phyloP scores from a whole-genome alignment of 2,329 filamentous ascomycete genomes.

The Neofusicoccum cordaticola region DNA sequence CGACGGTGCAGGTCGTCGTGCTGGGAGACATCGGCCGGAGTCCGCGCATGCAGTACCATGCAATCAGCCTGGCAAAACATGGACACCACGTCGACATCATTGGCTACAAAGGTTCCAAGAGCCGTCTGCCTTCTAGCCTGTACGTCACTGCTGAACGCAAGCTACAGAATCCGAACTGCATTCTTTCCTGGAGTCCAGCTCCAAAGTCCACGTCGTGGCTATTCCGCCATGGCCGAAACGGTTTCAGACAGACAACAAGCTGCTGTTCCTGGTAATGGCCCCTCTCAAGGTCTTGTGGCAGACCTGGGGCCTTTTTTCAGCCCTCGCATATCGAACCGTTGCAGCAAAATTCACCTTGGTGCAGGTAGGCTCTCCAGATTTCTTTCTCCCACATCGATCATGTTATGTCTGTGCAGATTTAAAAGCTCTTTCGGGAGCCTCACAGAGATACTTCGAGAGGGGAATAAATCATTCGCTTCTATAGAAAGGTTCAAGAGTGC shows the following conservation, averaged over 20 bases:
- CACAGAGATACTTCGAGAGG: too few species aligned
- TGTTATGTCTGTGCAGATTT: background rate
- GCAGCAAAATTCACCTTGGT: conserved; percentile 83
- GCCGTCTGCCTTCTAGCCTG: background rate
- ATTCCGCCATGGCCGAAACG: conserved; percentile 65
- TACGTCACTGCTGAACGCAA: background rate
- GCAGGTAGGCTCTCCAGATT: conserved; percentile 49
- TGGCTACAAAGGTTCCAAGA: conserved; percentile 70
- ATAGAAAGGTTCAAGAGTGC: background rate
- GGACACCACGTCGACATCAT: conserved; percentile 79
- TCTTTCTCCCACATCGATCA: background rate
- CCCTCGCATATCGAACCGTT: conserved; percentile 71
- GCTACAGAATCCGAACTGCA: conserved; percentile 71
- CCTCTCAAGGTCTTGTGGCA: conserved; percentile 88
- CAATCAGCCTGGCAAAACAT: conserved; percentile 81
- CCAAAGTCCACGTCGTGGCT: conserved; percentile 68
- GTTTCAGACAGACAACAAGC: conserved; percentile 64
- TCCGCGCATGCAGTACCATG: conserved; percentile 98
- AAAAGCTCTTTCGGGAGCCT: too few species aligned
- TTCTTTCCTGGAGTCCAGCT: conserved; percentile 68
- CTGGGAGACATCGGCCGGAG: conserved; percentile 93
- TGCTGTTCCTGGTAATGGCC: conserved; percentile 74
- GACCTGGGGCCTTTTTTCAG: conserved; percentile 65
- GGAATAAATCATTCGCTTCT: background rate
- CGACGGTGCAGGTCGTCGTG: conserved; percentile 76